Evolutionary conservation across 164 flowering plant species (phyloP).

Genomic region (Stephania yunnanensis): DNA sequence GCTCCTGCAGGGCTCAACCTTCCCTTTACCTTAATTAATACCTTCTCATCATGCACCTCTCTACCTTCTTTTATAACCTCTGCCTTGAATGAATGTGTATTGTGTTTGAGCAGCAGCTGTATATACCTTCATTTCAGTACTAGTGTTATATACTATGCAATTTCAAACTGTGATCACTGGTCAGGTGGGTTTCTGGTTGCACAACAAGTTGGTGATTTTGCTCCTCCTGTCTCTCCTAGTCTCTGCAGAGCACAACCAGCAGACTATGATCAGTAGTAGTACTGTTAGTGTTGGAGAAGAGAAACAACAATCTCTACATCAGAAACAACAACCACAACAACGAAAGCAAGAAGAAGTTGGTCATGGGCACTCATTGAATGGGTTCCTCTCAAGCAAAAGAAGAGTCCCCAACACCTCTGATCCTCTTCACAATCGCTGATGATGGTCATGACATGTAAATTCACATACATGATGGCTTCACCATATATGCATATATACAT

Average conservation of each 20-base stretch:
- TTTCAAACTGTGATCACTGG: conserved; percentile 5
- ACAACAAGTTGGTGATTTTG: conserved; percentile 14
- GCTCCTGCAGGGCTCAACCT: not conserved
- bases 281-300: not conserved
- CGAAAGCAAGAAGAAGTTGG: not conserved
- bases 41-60: not conserved
- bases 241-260: conserved; percentile 13
- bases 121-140: not conserved
- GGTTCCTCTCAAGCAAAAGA: conserved; percentile 38
- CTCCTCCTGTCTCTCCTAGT: conserved; percentile 25
- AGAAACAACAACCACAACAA: conserved; percentile 6
- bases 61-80: not conserved
- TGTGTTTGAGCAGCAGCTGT: not conserved
- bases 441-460: not conserved
- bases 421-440: conserved; percentile 60
- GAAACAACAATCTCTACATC: not conserved
- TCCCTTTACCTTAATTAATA: not conserved
- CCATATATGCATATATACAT: not conserved
- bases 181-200: conserved; percentile 3
- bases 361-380: conserved; percentile 18
- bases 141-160: conserved; percentile 14
- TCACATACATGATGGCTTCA: not conserved
- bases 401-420: conserved; percentile 52
- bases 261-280: not conserved
- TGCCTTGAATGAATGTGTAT: not conserved